Conservation (phyloP, 371 early-diverging fungal species). For the Lichtheimia ornata region DNA sequence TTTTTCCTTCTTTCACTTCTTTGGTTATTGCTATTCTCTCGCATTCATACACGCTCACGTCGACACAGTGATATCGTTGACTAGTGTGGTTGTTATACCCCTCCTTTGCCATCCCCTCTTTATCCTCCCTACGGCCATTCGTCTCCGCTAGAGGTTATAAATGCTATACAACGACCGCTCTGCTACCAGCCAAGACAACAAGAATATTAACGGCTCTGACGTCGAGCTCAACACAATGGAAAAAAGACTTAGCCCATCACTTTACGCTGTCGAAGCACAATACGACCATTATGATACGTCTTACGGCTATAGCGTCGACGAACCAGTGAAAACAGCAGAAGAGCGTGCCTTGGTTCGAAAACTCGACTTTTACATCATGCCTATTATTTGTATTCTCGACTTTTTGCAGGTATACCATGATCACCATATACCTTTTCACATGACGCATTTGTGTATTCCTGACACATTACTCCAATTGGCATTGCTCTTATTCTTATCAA, state of each 20-base stretch:
- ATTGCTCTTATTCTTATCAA: neutral
- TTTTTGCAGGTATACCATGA: constrained; percentile 37
- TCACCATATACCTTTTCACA: constrained; percentile 1
- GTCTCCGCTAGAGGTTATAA: too few species aligned
- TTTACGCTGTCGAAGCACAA: constrained; percentile 5
- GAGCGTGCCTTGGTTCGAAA: constrained; percentile 37
- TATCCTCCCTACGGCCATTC: too few species aligned
- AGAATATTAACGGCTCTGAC: neutral
- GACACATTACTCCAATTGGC: neutral
- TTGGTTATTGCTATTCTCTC: constrained; percentile 1
- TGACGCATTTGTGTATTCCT: too few species aligned
- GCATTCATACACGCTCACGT: too few species aligned
- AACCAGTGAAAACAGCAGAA: constrained; percentile 14
- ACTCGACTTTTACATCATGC: constrained; percentile 36
- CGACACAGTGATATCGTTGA: too few species aligned
- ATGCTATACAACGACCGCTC: constrained; percentile 1
- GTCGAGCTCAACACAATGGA: constrained; percentile 16
- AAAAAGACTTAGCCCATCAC: constrained; percentile 4
- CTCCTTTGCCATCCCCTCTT: too few species aligned
- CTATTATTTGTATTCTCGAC: constrained; percentile 37
- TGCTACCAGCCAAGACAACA: neutral
- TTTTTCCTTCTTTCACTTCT: constrained; percentile 1
- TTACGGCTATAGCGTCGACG: constrained; percentile 13
- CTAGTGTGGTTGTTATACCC: too few species aligned
- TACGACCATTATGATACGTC: constrained; percentile 10